Conservation (phyloP, 2,329 filamentous ascomycete genomes). For the Akanthomyces uredinophilus region DNA sequence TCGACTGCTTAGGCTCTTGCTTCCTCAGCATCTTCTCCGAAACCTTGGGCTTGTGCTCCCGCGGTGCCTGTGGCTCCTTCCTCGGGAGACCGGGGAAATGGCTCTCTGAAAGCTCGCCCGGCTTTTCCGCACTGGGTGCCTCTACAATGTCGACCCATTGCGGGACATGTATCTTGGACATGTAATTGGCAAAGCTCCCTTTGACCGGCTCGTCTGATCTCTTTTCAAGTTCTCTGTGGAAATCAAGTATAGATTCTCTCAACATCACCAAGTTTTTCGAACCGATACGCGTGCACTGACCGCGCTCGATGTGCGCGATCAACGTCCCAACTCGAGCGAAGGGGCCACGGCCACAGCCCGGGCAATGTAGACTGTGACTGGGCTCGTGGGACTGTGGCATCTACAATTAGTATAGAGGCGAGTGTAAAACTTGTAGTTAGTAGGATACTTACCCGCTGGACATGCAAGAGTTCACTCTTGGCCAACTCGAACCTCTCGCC, state of each 20-base stretch:
- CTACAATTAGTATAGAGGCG: background rate
- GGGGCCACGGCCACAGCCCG: conserved; percentile 36
- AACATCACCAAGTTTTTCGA: conserved; percentile 27
- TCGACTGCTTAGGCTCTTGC: background rate
- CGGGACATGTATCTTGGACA: conserved; percentile 16
- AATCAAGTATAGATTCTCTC: conserved; percentile 34
- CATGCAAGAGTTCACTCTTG: conserved; percentile 28
- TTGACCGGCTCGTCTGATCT: conserved; percentile 25
- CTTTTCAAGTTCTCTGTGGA: conserved; percentile 26
- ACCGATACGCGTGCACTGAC: conserved; percentile 34
- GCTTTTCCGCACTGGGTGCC: background rate
- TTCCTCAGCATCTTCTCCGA: background rate
- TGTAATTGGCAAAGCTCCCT: conserved; percentile 24
- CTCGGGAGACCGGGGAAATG: background rate
- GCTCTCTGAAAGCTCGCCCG: background rate
- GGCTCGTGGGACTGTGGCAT: conserved; percentile 32
- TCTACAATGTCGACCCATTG: background rate
- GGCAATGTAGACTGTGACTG: conserved; percentile 39
- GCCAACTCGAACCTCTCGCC: conserved; percentile 31
- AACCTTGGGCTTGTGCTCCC: background rate
- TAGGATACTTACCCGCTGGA: conserved; percentile 28
- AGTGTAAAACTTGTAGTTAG: background rate
- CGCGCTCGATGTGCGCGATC: conserved; percentile 41
- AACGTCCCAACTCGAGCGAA: conserved; percentile 35
- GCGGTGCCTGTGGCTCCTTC: background rate